Evolutionary conservation across 176 grass and related monocot genomes (phyloP).

Genomic region (Musa schizocarpa): DNA sequence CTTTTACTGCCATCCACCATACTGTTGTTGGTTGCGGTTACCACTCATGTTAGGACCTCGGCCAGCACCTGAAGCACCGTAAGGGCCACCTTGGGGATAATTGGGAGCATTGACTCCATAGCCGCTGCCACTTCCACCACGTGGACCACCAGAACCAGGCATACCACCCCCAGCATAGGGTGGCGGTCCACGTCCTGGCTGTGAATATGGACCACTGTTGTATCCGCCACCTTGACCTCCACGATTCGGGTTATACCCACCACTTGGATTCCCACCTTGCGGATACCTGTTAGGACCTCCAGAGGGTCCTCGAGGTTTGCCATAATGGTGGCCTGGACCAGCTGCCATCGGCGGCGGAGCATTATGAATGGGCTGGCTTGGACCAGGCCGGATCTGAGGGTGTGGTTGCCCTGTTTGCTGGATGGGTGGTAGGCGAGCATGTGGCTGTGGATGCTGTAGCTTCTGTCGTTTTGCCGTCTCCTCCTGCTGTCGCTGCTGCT

Average conservation of each 20-base stretch:
- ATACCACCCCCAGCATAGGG: conserved; percentile 45
- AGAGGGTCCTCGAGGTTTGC: conserved; percentile 56
- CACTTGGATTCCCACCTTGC: conserved; percentile 49
- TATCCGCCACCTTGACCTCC: conserved; percentile 66
- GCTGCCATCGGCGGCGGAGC: conserved; percentile 52
- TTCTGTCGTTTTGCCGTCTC: conserved; percentile 89
- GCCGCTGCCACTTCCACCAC: conserved; percentile 30
- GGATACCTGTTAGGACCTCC: conserved; percentile 70
- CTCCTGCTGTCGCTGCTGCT: conserved; percentile 87
- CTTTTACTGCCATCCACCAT: conserved; percentile 59
- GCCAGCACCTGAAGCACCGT: conserved; percentile 55
- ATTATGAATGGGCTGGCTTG: conserved; percentile 53
- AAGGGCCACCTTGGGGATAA: conserved; percentile 49
- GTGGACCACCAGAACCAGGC: conserved; percentile 33
- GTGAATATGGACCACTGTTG: conserved; percentile 52
- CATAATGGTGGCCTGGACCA: conserved; percentile 67
- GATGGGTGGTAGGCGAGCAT: conserved; percentile 83
- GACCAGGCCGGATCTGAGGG: conserved; percentile 49
- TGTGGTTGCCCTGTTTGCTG: conserved; percentile 64
- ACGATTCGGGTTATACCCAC: conserved; percentile 56
- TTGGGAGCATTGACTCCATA: conserved; percentile 53
- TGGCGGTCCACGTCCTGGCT: conserved; percentile 55
- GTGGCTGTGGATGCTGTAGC: conserved; percentile 72
- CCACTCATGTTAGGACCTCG: conserved; percentile 46
- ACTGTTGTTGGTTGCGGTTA: conserved; percentile 62